A percentile compares a stretch with the other conserved stretches of the same genome.
phyloP scores from a whole-genome alignment of 2,329 filamentous ascomycete genomes.

The Diaporthe batatas region DNA sequence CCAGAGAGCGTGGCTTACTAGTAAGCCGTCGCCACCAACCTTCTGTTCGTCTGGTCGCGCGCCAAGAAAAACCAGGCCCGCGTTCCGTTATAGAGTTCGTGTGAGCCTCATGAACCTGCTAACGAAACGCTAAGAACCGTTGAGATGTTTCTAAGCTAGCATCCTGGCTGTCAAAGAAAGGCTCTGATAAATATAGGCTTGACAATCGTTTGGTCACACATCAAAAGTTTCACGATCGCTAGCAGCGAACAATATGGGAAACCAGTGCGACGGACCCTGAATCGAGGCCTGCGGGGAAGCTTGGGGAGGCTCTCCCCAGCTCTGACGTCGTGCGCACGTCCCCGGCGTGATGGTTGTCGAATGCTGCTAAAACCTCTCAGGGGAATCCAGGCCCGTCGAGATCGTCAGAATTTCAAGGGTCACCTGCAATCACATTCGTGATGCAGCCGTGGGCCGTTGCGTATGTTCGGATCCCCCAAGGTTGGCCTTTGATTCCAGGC shows the following conservation, averaged over 20 bases:
- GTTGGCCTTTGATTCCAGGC: conserved; percentile 10
- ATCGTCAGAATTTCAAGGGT: conserved; percentile 15
- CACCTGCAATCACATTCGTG: conserved; percentile 17
- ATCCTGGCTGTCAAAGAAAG: conserved; percentile 30
- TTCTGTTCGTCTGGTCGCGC: conserved; percentile 28
- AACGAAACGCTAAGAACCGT: conserved; percentile 38
- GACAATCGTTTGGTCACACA: conserved; percentile 29
- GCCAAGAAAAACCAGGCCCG: conserved; percentile 27
- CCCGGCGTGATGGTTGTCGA: conserved; percentile 34
- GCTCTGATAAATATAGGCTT: conserved; percentile 31
- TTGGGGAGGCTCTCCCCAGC: conserved; percentile 1
- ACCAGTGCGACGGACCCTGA: conserved; percentile 41
- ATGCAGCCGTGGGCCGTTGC: conserved; percentile 17
- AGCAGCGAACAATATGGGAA: conserved; percentile 32
- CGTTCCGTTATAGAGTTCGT: conserved; percentile 25
- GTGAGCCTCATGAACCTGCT: conserved; percentile 33
- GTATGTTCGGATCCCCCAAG: conserved; percentile 5
- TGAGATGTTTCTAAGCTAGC: conserved; percentile 33
- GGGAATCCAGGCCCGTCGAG: conserved; percentile 27
- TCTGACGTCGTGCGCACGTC: conserved; percentile 35
- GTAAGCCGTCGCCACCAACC: conserved; percentile 4
- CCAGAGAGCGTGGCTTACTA: neutral
- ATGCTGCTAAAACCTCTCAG: conserved; percentile 18
- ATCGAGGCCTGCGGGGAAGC: conserved; percentile 1
- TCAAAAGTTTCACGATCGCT: conserved; percentile 35